phyloP scores from a whole-genome alignment of 768 basidiomycete species.

The Amanita exitialis region DNA sequence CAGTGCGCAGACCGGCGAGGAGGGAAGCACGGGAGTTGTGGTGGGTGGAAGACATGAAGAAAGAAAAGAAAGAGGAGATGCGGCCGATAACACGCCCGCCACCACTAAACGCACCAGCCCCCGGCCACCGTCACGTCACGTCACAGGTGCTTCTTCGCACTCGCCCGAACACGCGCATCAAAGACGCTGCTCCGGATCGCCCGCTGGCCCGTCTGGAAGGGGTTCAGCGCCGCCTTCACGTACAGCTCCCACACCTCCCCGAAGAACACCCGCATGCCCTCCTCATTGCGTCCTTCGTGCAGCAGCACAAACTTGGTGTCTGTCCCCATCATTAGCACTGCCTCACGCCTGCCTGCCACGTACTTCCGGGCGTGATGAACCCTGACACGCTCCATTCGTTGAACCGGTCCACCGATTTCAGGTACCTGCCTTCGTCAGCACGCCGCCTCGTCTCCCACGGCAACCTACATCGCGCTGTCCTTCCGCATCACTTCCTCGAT shows the following conservation, averaged over 20 bases:
- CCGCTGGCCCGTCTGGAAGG: slow-evolving; percentile 92
- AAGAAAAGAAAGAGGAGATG: slow-evolving; percentile 22
- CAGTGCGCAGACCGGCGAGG: slow-evolving; percentile 82
- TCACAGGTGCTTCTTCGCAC: slow-evolving; percentile 77
- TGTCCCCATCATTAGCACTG: slow-evolving; percentile 24
- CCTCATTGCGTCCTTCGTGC: slow-evolving; percentile 95
- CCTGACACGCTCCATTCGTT: slow-evolving; percentile 99
- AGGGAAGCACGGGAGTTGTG: slow-evolving; percentile 70
- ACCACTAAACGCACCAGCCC: slow-evolving; percentile 10
- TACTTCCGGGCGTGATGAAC: slow-evolving; percentile 92
- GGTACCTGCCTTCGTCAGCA: slow-evolving; percentile 56
- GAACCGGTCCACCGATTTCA: slow-evolving; percentile 93
- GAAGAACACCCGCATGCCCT: slow-evolving; percentile 89
- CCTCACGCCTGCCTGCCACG: slow-evolving; percentile 20
- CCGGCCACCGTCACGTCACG: slow-evolving; percentile 15
- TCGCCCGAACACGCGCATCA: slow-evolving; percentile 74
- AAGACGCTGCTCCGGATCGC: slow-evolving; percentile 73
- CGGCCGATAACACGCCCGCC: background rate
- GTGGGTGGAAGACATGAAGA: slow-evolving; percentile 37
- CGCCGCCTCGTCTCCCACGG: slow-evolving; percentile 7
- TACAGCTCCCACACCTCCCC: slow-evolving; percentile 96
- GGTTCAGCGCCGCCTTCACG: slow-evolving; percentile 90
- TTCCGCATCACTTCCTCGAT: slow-evolving; percentile 89
- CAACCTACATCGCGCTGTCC: slow-evolving; percentile 66
- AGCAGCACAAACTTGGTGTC: slow-evolving; percentile 93